phyloP scores from a whole-genome alignment of 148 eudicot genomes.

The Camellia lanceoleosa region DNA sequence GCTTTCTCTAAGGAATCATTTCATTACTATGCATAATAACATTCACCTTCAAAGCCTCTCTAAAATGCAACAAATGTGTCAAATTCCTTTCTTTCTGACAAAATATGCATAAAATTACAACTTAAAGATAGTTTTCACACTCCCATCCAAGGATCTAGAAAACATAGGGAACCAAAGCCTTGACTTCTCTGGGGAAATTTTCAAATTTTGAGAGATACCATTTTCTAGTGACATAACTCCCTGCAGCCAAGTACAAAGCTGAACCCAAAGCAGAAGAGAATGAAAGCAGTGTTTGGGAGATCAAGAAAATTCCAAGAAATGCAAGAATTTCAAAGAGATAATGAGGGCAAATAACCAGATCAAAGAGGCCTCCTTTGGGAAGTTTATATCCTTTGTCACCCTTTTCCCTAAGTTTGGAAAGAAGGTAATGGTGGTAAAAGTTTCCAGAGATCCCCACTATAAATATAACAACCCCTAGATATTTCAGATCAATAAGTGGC shows the following conservation, averaged over 20 bases:
- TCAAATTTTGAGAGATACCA: slow-evolving; percentile 41
- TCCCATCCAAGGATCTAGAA: slow-evolving; percentile 15
- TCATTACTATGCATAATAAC: no score
- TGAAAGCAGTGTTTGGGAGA: slow-evolving; percentile 27
- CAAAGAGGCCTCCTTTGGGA: slow-evolving; percentile 35
- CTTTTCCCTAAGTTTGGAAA: slow-evolving; percentile 24
- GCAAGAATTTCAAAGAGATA: slow-evolving; percentile 31
- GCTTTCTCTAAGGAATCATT: no score
- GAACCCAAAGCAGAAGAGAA: slow-evolving; percentile 2
- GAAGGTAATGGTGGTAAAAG: slow-evolving; percentile 34
- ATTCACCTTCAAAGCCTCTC: no score
- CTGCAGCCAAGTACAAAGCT: slow-evolving; percentile 27
- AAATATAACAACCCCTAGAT: slow-evolving; percentile 9
- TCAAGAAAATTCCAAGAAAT: slow-evolving; percentile 25
- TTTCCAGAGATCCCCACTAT: slow-evolving; percentile 28
- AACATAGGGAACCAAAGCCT: slow-evolving; percentile 35
- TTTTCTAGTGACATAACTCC: slow-evolving; percentile 35
- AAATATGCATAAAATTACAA: no score
- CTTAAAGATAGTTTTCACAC: no score
- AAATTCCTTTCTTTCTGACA: no score
- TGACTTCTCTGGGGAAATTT: slow-evolving; percentile 33
- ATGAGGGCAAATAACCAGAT: slow-evolving; percentile 39
- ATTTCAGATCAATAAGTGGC: slow-evolving; percentile 20
- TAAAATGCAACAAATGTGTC: no score
- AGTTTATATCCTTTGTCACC: slow-evolving; percentile 32